Evolutionary conservation across 805 yeast species (phyloP), one percentile per base, ranked within the genome.

Genomic region (Wickerhamiella siamensis): DNA sequence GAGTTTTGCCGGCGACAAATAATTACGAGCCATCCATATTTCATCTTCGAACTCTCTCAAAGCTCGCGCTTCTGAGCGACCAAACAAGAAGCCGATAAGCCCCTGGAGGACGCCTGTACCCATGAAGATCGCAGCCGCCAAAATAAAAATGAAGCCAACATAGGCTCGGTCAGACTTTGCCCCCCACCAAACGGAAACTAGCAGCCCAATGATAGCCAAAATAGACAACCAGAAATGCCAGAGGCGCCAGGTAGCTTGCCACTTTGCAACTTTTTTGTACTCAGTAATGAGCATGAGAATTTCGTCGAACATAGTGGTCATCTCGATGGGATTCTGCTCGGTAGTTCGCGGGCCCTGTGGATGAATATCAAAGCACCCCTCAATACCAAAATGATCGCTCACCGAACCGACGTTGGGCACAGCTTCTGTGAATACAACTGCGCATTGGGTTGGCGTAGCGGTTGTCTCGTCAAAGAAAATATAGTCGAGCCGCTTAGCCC

Each of bases 401-500:
- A 72, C 78, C 3, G 94, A 80, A 21, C 93, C 84, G 1, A 82
- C 66, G 1, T 63, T 67, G 0, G 81, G 79, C 6, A 83, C 62
- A 18, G 58, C 54, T 36, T 83, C 94, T 1, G 84, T 77, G 54
- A 91, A 87, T 22, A 68, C 69, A 2, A 86, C 95, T 5, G 66
- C 59, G 0, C 93, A 86, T n/a, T 65, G 67, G 1, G 70, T 45
- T 0, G 84, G 79, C 2, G 51, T 57, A 18, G 86, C 61, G 38
- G 63, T 63, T 0, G 59, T 48, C 0, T 73, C 60, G 55, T 83
- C 94, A 39, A 81, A 73, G 46, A 91, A 69, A 0, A 95, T 93
- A 56, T 88, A 91, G 55, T 91, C 98, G 39, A 91, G 66, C 33
- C 98, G 66, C 52, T 88, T 79, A 1, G 97, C 96, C 47, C 83